These are phyloP conservation scores for Boletus reticulatus DNA, from an alignment of 768 basidiomycete genomes.

Conservation along the genomic window DNA sequence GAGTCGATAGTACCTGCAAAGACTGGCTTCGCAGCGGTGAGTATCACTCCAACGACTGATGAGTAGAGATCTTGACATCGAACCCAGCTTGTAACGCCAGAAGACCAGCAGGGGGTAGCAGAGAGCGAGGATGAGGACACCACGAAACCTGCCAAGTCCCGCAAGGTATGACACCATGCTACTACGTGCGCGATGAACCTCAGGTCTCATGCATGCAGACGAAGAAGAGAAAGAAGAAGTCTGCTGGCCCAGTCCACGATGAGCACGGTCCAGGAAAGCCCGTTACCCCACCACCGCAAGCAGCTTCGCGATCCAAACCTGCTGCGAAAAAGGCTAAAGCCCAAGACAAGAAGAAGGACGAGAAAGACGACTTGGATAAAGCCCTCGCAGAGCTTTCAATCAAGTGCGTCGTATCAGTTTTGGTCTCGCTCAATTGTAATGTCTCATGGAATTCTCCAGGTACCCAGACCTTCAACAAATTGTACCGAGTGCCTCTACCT, in stretches of 20 bases:
- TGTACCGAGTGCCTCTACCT: conserved; percentile 19
- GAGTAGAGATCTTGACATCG: conserved; percentile 18
- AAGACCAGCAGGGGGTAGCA: conserved; percentile 20
- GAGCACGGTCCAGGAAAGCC: conserved; percentile 7
- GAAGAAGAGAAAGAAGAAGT: conserved; percentile 43
- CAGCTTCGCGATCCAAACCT: conserved; percentile 39
- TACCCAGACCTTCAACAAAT: conserved; percentile 52
- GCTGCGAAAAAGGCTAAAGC: conserved; percentile 57
- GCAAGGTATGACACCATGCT: conserved; percentile 19
- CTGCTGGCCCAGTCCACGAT: not conserved
- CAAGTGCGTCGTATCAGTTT: conserved; percentile 46
- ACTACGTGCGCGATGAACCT: not conserved
- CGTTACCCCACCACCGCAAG: not conserved
- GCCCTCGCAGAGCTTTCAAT: conserved; percentile 82
- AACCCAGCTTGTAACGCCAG: conserved; percentile 42
- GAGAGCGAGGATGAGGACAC: conserved; percentile 24
- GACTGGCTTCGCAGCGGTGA: conserved; percentile 46
- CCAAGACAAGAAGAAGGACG: conserved; percentile 61
- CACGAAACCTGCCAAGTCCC: conserved; percentile 16
- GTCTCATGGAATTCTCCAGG: conserved; percentile 29
- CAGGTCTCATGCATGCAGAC: conserved; percentile 16
- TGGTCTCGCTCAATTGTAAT: not conserved
- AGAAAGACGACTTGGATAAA: conserved; percentile 76
- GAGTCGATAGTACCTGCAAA: conserved; percentile 23
- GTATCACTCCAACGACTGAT: conserved; percentile 14